Evolutionary conservation across 371 early-diverging fungal species (phyloP).

Genomic region (Dinochytrium kinnereticum): DNA sequence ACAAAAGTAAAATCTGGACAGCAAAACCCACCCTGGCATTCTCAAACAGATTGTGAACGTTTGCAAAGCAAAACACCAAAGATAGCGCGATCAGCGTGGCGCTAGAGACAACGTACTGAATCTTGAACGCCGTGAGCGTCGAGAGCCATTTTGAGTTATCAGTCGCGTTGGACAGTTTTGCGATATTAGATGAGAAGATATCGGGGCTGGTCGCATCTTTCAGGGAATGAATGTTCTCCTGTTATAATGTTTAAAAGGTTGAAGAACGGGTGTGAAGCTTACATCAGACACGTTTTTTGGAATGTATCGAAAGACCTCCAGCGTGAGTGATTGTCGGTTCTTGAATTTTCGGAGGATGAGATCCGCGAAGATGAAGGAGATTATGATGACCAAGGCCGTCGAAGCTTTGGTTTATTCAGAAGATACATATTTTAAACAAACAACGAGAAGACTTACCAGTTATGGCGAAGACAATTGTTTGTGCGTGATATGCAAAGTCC

Average conservation of each 20-base stretch:
- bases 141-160: neutral
- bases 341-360: constrained; percentile 4
- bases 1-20: too few species aligned
- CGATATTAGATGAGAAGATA: constrained; percentile 15
- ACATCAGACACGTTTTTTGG: constrained; percentile 14
- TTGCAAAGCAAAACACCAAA: neutral
- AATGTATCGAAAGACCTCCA: constrained; percentile 18
- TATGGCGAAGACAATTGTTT: neutral
- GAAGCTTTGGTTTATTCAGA: neutral
- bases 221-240: constrained; percentile 2
- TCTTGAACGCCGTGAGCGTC: neutral
- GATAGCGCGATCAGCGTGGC: neutral
- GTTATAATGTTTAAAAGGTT: neutral
- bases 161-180: neutral
- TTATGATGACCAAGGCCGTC: neutral
- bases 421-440: neutral
- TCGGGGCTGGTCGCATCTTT: neutral
- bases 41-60: neutral
- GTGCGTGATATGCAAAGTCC: neutral
- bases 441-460: neutral
- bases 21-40: neutral
- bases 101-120: neutral
- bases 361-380: constrained; percentile 8
- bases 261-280: neutral
- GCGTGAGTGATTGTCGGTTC: neutral